These are phyloP conservation scores for Westerdykella sp. DNA, from an alignment of 2,329 filamentous ascomycete genomes.

Conservation along the genomic window DNA sequence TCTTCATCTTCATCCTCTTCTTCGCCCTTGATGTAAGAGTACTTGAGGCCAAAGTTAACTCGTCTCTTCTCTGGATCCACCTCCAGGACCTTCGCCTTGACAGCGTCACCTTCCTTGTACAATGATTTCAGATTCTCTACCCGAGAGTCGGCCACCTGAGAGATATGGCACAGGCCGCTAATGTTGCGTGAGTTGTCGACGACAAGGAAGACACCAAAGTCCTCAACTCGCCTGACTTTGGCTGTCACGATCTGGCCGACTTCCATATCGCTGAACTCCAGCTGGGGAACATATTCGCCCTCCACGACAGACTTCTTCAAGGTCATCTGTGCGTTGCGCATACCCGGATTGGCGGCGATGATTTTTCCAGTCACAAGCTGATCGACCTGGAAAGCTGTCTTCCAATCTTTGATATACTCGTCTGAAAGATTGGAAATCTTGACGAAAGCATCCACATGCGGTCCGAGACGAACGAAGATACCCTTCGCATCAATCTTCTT, in stretches of 20 bases:
- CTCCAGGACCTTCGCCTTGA: conserved; percentile 83
- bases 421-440: conserved; percentile 87
- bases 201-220: conserved; percentile 91
- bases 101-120: conserved; percentile 83
- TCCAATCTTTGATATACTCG: conserved; percentile 91
- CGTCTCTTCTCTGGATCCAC: conserved; percentile 68
- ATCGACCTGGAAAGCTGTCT: conserved; percentile 76
- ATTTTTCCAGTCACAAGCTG: conserved; percentile 88
- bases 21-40: conserved; percentile 72
- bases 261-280: conserved; percentile 71
- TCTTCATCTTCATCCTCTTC: conserved; percentile 38
- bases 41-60: conserved; percentile 87
- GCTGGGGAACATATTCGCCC: conserved; percentile 65
- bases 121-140: conserved; percentile 82
- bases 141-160: conserved; percentile 78
- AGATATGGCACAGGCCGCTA: conserved; percentile 87
- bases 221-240: conserved; percentile 86
- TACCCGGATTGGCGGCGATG: conserved; percentile 60
- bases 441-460: conserved; percentile 73
- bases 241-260: conserved; percentile 78
- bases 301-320: conserved; percentile 81
- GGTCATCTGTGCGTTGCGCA: conserved; percentile 74
- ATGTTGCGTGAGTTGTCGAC: conserved; percentile 82
- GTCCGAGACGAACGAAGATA: conserved; percentile 77
- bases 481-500: conserved; percentile 86